Conservation (phyloP, 306 rosid genomes). For the Corylus americana region DNA sequence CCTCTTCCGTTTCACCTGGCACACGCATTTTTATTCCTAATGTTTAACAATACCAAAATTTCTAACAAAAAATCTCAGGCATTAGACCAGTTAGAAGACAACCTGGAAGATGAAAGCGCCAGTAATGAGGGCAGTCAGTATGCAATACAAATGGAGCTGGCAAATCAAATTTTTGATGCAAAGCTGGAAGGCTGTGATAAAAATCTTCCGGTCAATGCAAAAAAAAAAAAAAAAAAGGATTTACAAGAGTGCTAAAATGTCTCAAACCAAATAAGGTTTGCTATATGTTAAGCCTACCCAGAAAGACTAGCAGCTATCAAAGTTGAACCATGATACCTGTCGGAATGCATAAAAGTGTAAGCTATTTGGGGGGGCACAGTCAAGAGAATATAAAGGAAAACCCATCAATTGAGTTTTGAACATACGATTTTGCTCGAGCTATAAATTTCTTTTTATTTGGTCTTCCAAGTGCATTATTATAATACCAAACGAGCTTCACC, state of each 20-base stretch:
- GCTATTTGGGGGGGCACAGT: slow-evolving; percentile 16
- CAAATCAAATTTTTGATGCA: slow-evolving; percentile 90
- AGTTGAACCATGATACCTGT: slow-evolving; percentile 96
- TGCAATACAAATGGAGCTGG: slow-evolving; percentile 93
- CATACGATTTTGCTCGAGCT: slow-evolving; percentile 83
- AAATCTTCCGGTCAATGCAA: slow-evolving; percentile 26
- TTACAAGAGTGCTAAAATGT: slow-evolving; percentile 2
- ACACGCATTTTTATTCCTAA: slow-evolving; percentile 31
- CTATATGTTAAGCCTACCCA: slow-evolving; percentile 54
- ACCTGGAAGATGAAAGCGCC: slow-evolving; percentile 99
- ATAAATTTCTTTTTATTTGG: slow-evolving; percentile 91
- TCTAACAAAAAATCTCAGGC: slow-evolving; percentile 13
- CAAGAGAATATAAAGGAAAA: slow-evolving; percentile 29
- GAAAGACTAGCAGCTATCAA: slow-evolving; percentile 91
- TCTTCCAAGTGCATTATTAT: slow-evolving; percentile 92
- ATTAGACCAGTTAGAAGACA: slow-evolving; percentile 25
- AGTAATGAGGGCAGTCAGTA: slow-evolving; percentile 96
- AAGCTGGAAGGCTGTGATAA: slow-evolving; percentile 73
- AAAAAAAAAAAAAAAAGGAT: background rate
- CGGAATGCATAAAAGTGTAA: slow-evolving; percentile 25
- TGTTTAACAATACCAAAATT: slow-evolving; percentile 7
- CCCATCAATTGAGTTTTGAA: slow-evolving; percentile 31
- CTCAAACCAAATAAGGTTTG: background rate
- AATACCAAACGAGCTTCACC: slow-evolving; percentile 98
- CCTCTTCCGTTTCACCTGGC: slow-evolving; percentile 95